Conservation (phyloP, 2,329 filamentous ascomycete genomes). For the Cladosporium phlei region DNA sequence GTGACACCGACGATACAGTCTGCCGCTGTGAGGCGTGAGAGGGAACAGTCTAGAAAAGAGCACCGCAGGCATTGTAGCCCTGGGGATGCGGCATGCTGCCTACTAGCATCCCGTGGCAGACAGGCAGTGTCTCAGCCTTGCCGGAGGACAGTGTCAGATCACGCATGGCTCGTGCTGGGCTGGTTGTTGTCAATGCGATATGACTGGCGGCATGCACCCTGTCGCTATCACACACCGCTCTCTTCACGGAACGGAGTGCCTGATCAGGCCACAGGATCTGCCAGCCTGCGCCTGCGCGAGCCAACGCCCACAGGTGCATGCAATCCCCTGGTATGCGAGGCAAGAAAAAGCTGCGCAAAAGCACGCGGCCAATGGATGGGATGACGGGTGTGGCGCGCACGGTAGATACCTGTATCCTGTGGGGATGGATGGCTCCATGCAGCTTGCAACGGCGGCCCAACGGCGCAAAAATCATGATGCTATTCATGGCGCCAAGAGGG, state of each 20-base stretch:
- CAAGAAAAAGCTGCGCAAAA: background rate
- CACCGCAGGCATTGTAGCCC: slow-evolving; percentile 13
- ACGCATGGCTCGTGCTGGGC: slow-evolving; percentile 5
- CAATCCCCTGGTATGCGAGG: background rate
- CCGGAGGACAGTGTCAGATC: slow-evolving; percentile 7
- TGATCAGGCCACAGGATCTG: slow-evolving; percentile 1
- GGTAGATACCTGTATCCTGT: slow-evolving; percentile 2
- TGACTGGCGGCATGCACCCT: slow-evolving; percentile 2
- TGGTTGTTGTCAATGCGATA: background rate
- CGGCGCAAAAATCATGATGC: slow-evolving; percentile 7
- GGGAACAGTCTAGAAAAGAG: slow-evolving; percentile 11
- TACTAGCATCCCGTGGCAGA: background rate
- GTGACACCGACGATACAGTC: background rate
- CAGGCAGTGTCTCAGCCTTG: slow-evolving; percentile 9
- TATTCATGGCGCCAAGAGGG: slow-evolving; percentile 8
- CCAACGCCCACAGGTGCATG: background rate
- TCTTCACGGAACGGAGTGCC: background rate
- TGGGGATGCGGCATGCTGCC: background rate
- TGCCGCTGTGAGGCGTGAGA: background rate
- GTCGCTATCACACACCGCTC: slow-evolving; percentile 6
- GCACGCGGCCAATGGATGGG: too few species aligned
- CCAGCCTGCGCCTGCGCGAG: background rate
- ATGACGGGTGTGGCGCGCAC: too few species aligned
- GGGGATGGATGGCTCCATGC: slow-evolving; percentile 8
- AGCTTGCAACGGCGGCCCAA: slow-evolving; percentile 9